Percentiles rank a stretch among this genome's conserved stretches.
Evolutionary conservation across 345 rosid species (phyloP).

Genomic region (Linum usitatissimum): DNA sequence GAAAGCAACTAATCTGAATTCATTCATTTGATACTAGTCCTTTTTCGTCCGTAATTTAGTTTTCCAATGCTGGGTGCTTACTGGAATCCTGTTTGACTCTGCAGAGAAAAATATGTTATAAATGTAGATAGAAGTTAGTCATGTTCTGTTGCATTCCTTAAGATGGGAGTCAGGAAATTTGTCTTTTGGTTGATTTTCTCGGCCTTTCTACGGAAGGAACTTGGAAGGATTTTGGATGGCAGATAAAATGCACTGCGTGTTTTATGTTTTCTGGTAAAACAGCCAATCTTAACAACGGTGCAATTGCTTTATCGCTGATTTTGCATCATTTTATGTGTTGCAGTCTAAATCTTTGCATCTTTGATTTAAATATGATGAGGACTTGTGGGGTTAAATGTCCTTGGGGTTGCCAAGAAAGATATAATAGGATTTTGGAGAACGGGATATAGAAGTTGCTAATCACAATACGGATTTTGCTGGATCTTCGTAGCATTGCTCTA

Average conservation of each 20-base stretch:
- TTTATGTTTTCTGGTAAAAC: no score
- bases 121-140: not conserved
- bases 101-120: not conserved
- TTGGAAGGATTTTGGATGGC: no score
- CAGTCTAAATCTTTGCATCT: no score
- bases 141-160: not conserved
- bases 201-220: not conserved
- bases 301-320: no score
- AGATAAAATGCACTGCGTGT: not conserved
- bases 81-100: not conserved
- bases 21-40: not conserved
- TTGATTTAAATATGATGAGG: no score
- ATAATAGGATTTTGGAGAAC: not conserved
- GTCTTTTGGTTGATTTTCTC: not conserved
- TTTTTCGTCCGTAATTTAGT: not conserved
- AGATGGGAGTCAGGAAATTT: not conserved
- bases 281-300: no score
- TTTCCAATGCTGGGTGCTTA: not conserved
- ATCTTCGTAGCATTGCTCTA: not conserved
- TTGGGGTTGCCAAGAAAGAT: not conserved
- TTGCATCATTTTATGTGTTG: no score
- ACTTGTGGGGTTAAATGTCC: not conserved
- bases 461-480: not conserved
- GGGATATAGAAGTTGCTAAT: not conserved
- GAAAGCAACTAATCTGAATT: not conserved